Evolutionary conservation across 495 filamentous ascomycete genomes (phyloP), one percentile per base, ranked within the genome.

Genomic region (Podospora didyma): DNA sequence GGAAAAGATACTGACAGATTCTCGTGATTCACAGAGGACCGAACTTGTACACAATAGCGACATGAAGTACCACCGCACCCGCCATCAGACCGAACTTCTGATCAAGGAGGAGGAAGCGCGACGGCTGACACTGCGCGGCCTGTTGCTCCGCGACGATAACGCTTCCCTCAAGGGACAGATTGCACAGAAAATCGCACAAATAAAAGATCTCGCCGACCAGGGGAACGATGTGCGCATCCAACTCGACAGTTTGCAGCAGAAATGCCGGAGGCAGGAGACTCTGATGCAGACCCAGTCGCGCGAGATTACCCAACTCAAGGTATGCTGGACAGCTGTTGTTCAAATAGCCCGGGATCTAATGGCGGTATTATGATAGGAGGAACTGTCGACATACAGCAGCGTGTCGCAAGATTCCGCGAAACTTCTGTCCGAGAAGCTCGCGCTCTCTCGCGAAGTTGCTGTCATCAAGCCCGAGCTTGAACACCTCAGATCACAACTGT

Each of bases 401-500:
- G 74, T 85, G 34, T 80, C 83, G 0, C 81, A 83, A 42, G 85
- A 88, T 62, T 85, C 86, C 3, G 80, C 84, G 28, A 88, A 86
- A 49, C 49, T 92, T 5, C 74, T 92, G 47, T 80, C 86, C 11
- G 90, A 94, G 59, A 96, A 96, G 63, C 71, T 88, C 10, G 79
- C 82, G 1, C 76, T 97, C 19, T 75, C 82, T 19, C 85, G 87
- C 35, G 89, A 96, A 62, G 66, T 96, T 9, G 76, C 85, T 22
- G 72, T 75, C 22, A 62, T 93, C 45, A 88, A 86, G 61, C 84
- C 86, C 34, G 92, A 96, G 65, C 59, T 95, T 7, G 89, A 96
- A 51, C 86, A 90, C 63, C 75, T 96, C 12, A 80, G 82, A 57
- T 80, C 85, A 2, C 89, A 96, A 67, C 79, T 82, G 21, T 72